A percentile compares a stretch with the other conserved stretches of the same genome.
These are phyloP conservation scores for Telfairia occidentalis DNA, from an alignment of 331 rosid species.

Conservation along the genomic window DNA sequence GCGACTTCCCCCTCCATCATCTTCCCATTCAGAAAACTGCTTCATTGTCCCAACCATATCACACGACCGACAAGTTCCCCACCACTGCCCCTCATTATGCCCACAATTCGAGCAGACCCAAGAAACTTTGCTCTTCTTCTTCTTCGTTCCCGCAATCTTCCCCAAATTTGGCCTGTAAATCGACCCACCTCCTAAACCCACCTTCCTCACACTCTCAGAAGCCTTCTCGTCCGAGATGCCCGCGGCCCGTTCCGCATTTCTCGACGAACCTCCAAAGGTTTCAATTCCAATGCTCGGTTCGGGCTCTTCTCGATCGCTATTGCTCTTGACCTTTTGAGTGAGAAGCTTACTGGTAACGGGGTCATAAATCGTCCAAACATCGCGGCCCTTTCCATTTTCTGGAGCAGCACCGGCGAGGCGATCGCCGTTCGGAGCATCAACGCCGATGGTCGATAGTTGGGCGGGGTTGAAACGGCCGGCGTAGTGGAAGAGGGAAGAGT, in stretches of 20 bases:
- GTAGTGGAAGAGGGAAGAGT: constrained; percentile 26
- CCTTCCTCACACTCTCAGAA: constrained; percentile 13
- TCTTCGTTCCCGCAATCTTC: constrained; percentile 23
- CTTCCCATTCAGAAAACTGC: constrained; percentile 29
- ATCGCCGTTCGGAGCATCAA: constrained; percentile 10
- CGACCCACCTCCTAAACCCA: constrained; percentile 8
- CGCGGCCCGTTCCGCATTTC: background rate
- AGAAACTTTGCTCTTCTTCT: constrained; percentile 37
- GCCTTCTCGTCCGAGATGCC: background rate
- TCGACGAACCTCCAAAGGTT: background rate
- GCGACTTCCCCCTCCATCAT: constrained; percentile 8
- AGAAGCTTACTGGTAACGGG: constrained; percentile 9
- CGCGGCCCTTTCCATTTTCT: background rate
- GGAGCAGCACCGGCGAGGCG: background rate
- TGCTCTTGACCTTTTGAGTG: constrained; percentile 1
- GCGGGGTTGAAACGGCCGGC: constrained; percentile 12
- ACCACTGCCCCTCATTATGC: constrained; percentile 52
- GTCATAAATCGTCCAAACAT: constrained; percentile 36
- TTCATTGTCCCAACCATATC: constrained; percentile 25
- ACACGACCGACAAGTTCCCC: constrained; percentile 63
- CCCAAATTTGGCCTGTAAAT: background rate
- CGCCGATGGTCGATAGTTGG: constrained; percentile 12
- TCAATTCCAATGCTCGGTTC: constrained; percentile 16
- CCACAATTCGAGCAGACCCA: constrained; percentile 80
- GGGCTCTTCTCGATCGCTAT: constrained; percentile 1